phyloP scores from a whole-genome alignment of 2,329 filamentous ascomycete species.

The Colletotrichum sp. region DNA sequence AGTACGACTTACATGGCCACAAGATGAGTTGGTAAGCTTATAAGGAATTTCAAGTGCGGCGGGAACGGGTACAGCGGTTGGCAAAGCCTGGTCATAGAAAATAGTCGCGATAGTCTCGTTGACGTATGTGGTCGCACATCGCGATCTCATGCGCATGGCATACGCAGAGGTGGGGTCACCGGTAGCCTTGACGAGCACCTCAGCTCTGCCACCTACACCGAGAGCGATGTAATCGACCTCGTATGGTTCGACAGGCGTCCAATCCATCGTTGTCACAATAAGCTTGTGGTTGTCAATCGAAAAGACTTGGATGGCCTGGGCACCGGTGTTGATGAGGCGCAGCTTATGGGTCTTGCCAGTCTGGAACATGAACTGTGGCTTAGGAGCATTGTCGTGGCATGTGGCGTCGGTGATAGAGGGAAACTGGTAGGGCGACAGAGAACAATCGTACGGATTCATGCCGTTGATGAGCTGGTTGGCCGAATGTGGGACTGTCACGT shows the following conservation, averaged over 20 bases:
- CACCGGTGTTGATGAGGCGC: constrained; percentile 16
- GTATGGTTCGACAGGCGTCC: constrained; percentile 12
- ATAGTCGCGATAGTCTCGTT: not conserved
- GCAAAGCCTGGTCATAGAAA: not conserved
- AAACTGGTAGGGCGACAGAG: constrained; percentile 57
- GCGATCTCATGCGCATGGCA: not conserved
- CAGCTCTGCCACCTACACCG: constrained; percentile 1
- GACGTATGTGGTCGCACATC: not conserved
- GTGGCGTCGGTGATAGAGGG: constrained; percentile 53
- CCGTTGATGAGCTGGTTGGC: constrained; percentile 49
- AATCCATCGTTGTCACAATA: constrained; percentile 5
- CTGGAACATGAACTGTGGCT: not conserved
- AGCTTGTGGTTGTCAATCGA: constrained; percentile 14
- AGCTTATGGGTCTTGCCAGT: constrained; percentile 14
- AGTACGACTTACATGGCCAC: not conserved
- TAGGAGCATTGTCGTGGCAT: not conserved
- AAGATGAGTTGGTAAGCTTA: not conserved
- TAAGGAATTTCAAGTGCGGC: not conserved
- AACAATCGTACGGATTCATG: constrained; percentile 43
- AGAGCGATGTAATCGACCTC: constrained; percentile 8
- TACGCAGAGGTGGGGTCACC: not conserved
- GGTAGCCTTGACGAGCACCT: constrained; percentile 9
- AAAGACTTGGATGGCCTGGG: constrained; percentile 16
- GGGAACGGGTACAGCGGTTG: not conserved
- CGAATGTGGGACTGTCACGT: constrained; percentile 38